Percentiles rank a stretch among this genome's conserved stretches.
Conservation (phyloP, 371 early-diverging fungal species). For the Mucor sp. region DNA sequence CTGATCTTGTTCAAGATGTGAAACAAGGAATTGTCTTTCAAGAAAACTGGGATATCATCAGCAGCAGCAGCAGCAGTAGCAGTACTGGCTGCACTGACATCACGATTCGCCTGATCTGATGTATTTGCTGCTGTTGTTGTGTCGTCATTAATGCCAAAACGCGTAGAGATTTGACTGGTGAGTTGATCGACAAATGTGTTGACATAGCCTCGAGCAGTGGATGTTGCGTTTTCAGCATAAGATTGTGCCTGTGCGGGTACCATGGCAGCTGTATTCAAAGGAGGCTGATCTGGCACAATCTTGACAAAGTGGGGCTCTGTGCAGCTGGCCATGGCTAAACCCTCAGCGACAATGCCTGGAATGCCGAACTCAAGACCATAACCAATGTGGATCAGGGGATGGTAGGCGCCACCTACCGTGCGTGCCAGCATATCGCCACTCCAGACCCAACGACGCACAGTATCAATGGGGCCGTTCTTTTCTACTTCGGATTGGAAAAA, state of each 20-base stretch:
- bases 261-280: not conserved
- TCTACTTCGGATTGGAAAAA: slow-evolving; percentile 56
- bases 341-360: slow-evolving; percentile 55
- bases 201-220: slow-evolving; percentile 9
- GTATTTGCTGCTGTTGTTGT: not conserved
- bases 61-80: too few relatives aligned
- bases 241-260: slow-evolving; percentile 10
- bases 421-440: slow-evolving; percentile 45
- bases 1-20: slow-evolving; percentile 27
- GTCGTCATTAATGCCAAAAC: slow-evolving; percentile 10
- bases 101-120: not conserved
- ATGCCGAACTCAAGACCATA: slow-evolving; percentile 68
- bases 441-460: slow-evolving; percentile 50
- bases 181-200: slow-evolving; percentile 9
- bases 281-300: slow-evolving; percentile 19
- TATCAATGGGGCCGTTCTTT: slow-evolving; percentile 42
- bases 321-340: slow-evolving; percentile 56
- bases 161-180: slow-evolving; percentile 9
- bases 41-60: slow-evolving; percentile 10
- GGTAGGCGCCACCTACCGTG: slow-evolving; percentile 53
- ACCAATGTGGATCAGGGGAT: slow-evolving; percentile 69
- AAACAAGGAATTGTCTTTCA: slow-evolving; percentile 29
- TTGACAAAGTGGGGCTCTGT: slow-evolving; percentile 26
- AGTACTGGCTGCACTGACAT: not conserved
- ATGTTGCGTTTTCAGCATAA: slow-evolving; percentile 19